Base-by-base conservation (phyloP, 805 yeast genomes). In the Wickerhamiella lipophila region DNA sequence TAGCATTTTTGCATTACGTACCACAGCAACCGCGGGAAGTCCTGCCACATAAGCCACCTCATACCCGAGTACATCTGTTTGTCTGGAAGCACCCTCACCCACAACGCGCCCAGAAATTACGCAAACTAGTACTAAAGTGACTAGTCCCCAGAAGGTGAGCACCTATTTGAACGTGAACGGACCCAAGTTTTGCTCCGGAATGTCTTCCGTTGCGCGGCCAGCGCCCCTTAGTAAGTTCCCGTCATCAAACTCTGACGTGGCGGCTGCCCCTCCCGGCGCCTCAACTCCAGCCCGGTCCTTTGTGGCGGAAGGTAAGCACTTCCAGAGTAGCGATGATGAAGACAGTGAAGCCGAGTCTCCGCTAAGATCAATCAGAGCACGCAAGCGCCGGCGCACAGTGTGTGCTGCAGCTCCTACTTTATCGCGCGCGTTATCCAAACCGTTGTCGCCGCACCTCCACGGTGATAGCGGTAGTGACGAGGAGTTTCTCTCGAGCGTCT, bases 301-400 rank as follows among this genome's bases (percentile, higher is more conserved):
- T 44, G 41, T 44, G 22, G 47, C 41, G 9, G 47, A 44, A 18
- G 23, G 41, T 15, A 42, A 32, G 39, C 39, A 40, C 36, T 9
- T 29, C 29, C 19, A 6, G 46, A 23, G 26, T 30, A 35, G 39
- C 18, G 42, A 32, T 16, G 46, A 47, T n/a, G 46, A 40, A 18
- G 45, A 39, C 6, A 35, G 39, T 41, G 46, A 41, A 15, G 16
- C 27, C 1, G 23, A 38, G 11, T 16, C 16, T 13, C 50, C 50
- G 13, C 27, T 29, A 34, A 18, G 46, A 3, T 30, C 35, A 3
- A 21, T 25, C 12, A 22, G 39, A 6, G 25, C 50, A 5, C 50
- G 44, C 27, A 30, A 40, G 27, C 44, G 44, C 9, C 50, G 50
- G 25, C 46, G 50, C 36, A 47, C 44, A 21, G 32, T 47, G 13